Conservation (phyloP, 257 asterid genomes). For the Plantago major region DNA sequence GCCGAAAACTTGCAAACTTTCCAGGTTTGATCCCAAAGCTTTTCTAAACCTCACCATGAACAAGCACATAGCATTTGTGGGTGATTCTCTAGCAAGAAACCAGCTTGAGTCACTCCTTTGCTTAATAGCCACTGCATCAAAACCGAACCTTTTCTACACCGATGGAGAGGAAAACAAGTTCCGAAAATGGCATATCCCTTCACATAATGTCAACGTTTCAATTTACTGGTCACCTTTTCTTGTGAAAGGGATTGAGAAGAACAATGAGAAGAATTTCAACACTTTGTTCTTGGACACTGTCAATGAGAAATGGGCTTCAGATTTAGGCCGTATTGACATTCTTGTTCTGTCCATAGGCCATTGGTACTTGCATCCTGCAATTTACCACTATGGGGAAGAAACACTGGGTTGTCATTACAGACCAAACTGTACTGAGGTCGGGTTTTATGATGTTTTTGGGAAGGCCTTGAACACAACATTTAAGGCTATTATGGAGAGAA, state of each 20-base stretch:
- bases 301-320: constrained; percentile 62
- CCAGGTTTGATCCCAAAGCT: constrained; percentile 45
- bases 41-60: constrained; percentile 49
- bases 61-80: constrained; percentile 76
- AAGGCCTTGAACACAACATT: constrained; percentile 52
- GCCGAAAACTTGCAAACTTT: constrained; percentile 58
- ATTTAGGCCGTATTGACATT: constrained; percentile 38
- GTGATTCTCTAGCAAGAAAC: constrained; percentile 82
- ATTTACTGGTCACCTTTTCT: constrained; percentile 86
- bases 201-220: constrained; percentile 43
- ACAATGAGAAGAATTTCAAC: constrained; percentile 27
- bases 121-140: constrained; percentile 42
- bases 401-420: constrained; percentile 62
- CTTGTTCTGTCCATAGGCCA: constrained; percentile 64
- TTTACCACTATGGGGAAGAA: constrained; percentile 29
- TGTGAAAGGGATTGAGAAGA: constrained; percentile 61
- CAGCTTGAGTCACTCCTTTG: constrained; percentile 76
- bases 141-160: constrained; percentile 41
- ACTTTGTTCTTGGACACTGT: constrained; percentile 41
- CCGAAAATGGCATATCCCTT: constrained; percentile 53
- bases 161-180: constrained; percentile 56
- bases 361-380: constrained; percentile 59
- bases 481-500: constrained; percentile 23
- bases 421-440: constrained; percentile 48
- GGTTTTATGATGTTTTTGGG: constrained; percentile 47